Conservation (phyloP, 495 filamentous ascomycete species). For the Hypomontagnella submonticulosa region DNA sequence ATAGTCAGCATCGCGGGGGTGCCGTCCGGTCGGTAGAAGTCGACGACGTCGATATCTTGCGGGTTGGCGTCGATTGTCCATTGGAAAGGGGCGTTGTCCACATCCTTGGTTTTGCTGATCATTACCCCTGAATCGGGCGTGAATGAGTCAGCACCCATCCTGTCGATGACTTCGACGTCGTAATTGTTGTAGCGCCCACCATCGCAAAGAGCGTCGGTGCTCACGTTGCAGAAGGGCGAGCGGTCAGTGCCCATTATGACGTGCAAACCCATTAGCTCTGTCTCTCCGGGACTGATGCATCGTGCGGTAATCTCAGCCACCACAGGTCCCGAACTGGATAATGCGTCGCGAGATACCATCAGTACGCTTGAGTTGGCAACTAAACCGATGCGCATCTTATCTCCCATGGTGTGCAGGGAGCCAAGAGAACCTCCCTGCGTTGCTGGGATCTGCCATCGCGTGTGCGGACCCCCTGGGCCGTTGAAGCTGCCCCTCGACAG, state of each 20-base stretch:
- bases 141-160: conserved; percentile 58
- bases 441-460: conserved; percentile 55
- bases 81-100: conserved; percentile 50
- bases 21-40: conserved; percentile 50
- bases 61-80: conserved; percentile 58
- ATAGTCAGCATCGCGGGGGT: conserved; percentile 45
- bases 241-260: conserved; percentile 48
- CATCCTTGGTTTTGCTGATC: conserved; percentile 56
- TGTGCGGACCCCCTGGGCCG: conserved; percentile 57
- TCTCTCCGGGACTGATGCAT: conserved; percentile 44
- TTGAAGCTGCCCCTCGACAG: conserved; percentile 54
- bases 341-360: conserved; percentile 47
- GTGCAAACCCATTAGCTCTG: conserved; percentile 53
- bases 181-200: conserved; percentile 54
- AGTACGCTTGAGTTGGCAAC: conserved; percentile 47
- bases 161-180: conserved; percentile 55
- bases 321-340: conserved; percentile 51
- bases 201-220: conserved; percentile 54
- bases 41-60: conserved; percentile 50
- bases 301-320: conserved; percentile 53
- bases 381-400: conserved; percentile 54
- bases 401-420: conserved; percentile 55
- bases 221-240: conserved; percentile 49
- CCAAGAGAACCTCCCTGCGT: conserved; percentile 51
- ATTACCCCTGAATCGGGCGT: conserved; percentile 54